phyloP scores from a whole-genome alignment of 345 rosid genomes.

The Hibiscus tridactylites region DNA sequence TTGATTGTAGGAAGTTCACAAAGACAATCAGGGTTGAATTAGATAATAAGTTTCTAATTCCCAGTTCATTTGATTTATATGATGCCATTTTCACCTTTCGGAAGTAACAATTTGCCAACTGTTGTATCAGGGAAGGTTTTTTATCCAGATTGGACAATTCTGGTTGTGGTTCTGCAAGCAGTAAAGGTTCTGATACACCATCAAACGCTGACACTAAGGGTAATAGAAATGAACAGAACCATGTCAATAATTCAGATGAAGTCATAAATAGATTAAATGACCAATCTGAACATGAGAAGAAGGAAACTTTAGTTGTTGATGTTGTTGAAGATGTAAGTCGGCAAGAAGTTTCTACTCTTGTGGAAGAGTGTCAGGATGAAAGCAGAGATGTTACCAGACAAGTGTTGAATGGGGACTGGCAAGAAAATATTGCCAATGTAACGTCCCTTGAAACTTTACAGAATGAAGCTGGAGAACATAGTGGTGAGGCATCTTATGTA shows the following conservation, averaged over 20 bases:
- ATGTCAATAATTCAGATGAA: slow-evolving; percentile 22
- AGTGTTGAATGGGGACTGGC: slow-evolving; percentile 21
- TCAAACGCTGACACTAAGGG: slow-evolving; percentile 41
- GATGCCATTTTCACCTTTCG: not conserved
- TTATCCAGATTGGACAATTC: slow-evolving; percentile 65
- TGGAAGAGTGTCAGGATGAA: slow-evolving; percentile 38
- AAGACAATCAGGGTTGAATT: not conserved
- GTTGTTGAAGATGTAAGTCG: slow-evolving; percentile 24
- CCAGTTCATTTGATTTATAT: not conserved
- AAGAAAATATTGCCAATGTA: slow-evolving; percentile 18
- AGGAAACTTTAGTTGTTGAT: slow-evolving; percentile 26
- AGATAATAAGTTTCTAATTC: not conserved
- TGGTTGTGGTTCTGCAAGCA: slow-evolving; percentile 44
- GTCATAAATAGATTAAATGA: slow-evolving; percentile 25
- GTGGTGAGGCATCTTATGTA: slow-evolving; percentile 17
- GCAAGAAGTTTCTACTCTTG: slow-evolving; percentile 32
- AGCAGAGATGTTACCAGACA: slow-evolving; percentile 28
- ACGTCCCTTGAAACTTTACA: slow-evolving; percentile 20
- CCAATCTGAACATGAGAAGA: slow-evolving; percentile 24
- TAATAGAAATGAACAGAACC: slow-evolving; percentile 36
- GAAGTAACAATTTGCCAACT: slow-evolving; percentile 4
- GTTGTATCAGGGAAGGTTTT: slow-evolving; percentile 66
- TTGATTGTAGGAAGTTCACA: not conserved
- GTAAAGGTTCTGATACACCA: slow-evolving; percentile 48
- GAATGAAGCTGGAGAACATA: slow-evolving; percentile 18